A percentile compares a stretch with the other conserved stretches of the same genome.
Conservation (phyloP, 495 filamentous ascomycete species). For the Talaromyces nanjingensis region DNA sequence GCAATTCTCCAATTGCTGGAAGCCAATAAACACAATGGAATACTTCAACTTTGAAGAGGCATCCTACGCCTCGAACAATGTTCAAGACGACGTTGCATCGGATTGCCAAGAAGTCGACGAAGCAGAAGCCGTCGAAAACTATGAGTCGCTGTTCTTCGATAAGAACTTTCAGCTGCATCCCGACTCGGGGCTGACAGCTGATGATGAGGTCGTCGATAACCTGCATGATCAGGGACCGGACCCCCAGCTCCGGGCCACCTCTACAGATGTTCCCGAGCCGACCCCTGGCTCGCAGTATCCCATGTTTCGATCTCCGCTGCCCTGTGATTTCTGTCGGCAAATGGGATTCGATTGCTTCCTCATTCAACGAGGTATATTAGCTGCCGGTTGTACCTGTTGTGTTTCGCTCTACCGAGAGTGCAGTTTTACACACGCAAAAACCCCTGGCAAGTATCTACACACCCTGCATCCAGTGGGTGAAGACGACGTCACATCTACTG, state of each 20-base stretch:
- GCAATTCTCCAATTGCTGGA: neutral
- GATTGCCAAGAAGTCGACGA: slow-evolving; percentile 33
- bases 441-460: slow-evolving; percentile 40
- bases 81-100: slow-evolving; percentile 36
- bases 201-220: slow-evolving; percentile 12
- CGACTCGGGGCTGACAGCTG: slow-evolving; percentile 14
- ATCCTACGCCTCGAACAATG: slow-evolving; percentile 30
- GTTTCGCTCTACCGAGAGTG: slow-evolving; percentile 67
- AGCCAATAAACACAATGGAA: slow-evolving; percentile 28
- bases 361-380: slow-evolving; percentile 58
- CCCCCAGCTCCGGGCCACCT: slow-evolving; percentile 16
- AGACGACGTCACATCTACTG: slow-evolving; percentile 31
- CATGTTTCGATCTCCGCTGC: slow-evolving; percentile 42
- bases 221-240: slow-evolving; percentile 23
- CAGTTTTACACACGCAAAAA: slow-evolving; percentile 54
- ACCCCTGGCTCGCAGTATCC: slow-evolving; percentile 35
- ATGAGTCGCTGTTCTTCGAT: slow-evolving; percentile 31
- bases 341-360: slow-evolving; percentile 71
- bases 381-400: slow-evolving; percentile 69
- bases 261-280: slow-evolving; percentile 21
- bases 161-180: slow-evolving; percentile 28
- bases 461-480: slow-evolving; percentile 46
- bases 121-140: slow-evolving; percentile 24
- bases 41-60: slow-evolving; percentile 51
- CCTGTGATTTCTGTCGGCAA: slow-evolving; percentile 65